A percentile compares a stretch with the other conserved stretches of the same genome.
Conservation (phyloP, 305 asterid species). For the Solanum hybrid region DNA sequence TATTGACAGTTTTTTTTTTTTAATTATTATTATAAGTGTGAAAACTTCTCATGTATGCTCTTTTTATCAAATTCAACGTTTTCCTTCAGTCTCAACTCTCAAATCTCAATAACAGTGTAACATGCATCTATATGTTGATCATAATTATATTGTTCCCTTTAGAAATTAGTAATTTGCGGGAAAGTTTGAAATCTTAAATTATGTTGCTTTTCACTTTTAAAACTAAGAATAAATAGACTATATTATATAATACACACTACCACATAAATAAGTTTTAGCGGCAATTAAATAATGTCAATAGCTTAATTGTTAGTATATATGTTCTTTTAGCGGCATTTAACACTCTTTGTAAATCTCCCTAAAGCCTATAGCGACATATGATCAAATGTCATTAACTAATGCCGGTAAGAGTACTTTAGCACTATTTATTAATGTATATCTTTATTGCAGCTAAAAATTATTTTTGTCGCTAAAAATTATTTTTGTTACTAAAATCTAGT, state of each 20-base stretch:
- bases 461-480: too few relatives aligned
- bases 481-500: too few relatives aligned
- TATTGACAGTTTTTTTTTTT: not conserved
- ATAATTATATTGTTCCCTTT: not conserved
- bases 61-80: not conserved
- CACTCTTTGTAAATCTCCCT: too few relatives aligned
- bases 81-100: not conserved
- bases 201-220: not conserved
- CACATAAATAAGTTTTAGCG: fast-evolving
- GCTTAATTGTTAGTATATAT: too few relatives aligned
- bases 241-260: not conserved
- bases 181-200: not conserved
- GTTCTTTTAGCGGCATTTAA: not conserved
- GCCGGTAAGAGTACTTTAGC: not conserved
- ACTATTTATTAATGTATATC: too few relatives aligned
- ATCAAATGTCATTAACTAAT: not conserved
- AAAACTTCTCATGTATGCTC: not conserved
- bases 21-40: not conserved
- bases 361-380: not conserved
- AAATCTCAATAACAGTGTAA: not conserved
- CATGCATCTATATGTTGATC: not conserved
- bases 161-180: not conserved
- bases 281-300: not conserved
- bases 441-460: not conserved
- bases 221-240: not conserved